A percentile compares a stretch with the other conserved stretches of the same genome.
Evolutionary conservation across 208 protist genomes (phyloP).

Genomic region (Wallacemonas collosoma): DNA sequence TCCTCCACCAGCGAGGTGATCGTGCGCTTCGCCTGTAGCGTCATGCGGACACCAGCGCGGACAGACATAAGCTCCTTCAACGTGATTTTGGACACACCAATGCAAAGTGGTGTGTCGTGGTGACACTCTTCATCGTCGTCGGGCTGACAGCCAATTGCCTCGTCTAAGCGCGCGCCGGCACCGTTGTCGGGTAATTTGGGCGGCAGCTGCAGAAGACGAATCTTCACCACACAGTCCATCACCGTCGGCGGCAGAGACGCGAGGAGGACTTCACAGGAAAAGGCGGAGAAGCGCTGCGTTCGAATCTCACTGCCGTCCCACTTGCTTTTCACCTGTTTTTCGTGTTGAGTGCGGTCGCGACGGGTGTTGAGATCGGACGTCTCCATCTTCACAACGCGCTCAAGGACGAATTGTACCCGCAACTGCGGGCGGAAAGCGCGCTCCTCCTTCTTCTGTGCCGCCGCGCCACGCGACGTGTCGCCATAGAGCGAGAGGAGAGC

Average conservation of each 20-base stretch:
- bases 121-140: slow-evolving; percentile 24
- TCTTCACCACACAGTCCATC: slow-evolving; percentile 67
- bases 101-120: slow-evolving; percentile 60
- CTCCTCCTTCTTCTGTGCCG: slow-evolving; percentile 13
- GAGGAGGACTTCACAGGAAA: slow-evolving; percentile 55
- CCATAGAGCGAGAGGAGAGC: slow-evolving; percentile 7
- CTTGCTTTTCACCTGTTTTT: slow-evolving; percentile 51
- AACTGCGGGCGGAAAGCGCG: slow-evolving; percentile 34
- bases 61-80: slow-evolving; percentile 65
- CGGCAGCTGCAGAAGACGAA: slow-evolving; percentile 78
- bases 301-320: slow-evolving; percentile 71
- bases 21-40: slow-evolving; percentile 69
- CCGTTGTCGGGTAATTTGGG: slow-evolving; percentile 32
- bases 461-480: background rate
- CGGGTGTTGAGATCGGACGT: slow-evolving; percentile 37
- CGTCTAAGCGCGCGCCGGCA: slow-evolving; percentile 18
- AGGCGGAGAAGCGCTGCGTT: slow-evolving; percentile 53
- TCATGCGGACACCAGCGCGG: slow-evolving; percentile 63
- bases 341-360: slow-evolving; percentile 45
- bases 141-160: slow-evolving; percentile 12
- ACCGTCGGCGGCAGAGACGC: slow-evolving; percentile 62
- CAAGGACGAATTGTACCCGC: slow-evolving; percentile 74
- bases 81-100: slow-evolving; percentile 82
- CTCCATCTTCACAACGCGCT: slow-evolving; percentile 70
- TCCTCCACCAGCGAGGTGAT: slow-evolving; percentile 60